Base-by-base conservation (phyloP, 169 alveolate species). In the Amoebophrya sp. region DNA sequence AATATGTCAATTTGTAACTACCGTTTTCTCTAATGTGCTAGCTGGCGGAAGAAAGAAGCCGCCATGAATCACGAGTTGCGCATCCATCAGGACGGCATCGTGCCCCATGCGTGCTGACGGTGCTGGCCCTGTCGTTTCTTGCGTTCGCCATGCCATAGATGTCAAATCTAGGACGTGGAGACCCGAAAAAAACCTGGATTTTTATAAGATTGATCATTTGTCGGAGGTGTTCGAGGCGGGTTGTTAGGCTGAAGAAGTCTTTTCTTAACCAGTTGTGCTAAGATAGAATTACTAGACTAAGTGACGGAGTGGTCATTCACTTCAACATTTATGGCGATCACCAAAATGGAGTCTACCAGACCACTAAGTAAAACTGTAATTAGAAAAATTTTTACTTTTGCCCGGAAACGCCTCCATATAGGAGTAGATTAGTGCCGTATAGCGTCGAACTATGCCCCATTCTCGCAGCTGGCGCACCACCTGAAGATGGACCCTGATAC, bases 341-440 rank as follows among this genome's bases (percentile, higher is more conserved):
- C 76, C 76, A 23, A 10, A 53, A 53, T 14, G 76, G 23, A 53
- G 23, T 23, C 76, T 23, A 65, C 12, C 33, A 12, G 39, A 6
- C 3, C 83, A 65, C 0, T 26, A 0, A 26, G n/a, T 12, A 26
- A 0, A 65, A 65, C 3, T 65, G 83, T 29, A 12, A 65, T 26
- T 65, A 6, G 18, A 65, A 26, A 6, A 65, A 36, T 65, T 6
- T 6, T 1, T 65, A 65, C 83, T 65, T 65, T 65, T 29, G 83
- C 77, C 97, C 97, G 91, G 96, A 96, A 97, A 97, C 96, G 0
- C 98, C 98, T 53, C 98, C 98, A 89, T 96, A 97, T 40, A 97
- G 93, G 94, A 95, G 95, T 96, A 97, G 94, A 93, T 95, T 94
- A n/a, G 97, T 93, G 55, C 97, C 97, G 12, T 94, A 95, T 89